Conservation (phyloP, 176 grass and related monocot genomes). For the Saccharum spontaneum region DNA sequence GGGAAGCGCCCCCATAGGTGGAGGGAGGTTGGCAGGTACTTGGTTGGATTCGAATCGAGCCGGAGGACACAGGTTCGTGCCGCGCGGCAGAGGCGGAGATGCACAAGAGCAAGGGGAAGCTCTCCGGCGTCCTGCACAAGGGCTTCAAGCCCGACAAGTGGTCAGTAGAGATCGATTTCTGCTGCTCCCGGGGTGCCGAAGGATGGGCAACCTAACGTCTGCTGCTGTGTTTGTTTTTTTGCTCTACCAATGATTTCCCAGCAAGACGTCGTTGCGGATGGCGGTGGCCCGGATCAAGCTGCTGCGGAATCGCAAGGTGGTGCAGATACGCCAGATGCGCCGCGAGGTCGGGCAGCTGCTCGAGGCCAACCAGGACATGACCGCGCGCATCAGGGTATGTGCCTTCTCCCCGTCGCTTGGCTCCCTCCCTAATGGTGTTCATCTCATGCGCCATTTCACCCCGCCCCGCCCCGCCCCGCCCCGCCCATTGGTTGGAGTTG, state of each 20-base stretch:
- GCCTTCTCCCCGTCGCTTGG: not conserved
- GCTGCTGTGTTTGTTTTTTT: not conserved
- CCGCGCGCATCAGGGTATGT: conserved; percentile 78
- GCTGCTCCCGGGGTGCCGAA: not conserved
- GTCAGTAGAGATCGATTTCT: conserved; percentile 44
- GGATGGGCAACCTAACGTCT: not conserved
- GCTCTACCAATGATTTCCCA: conserved; percentile 22
- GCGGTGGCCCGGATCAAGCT: conserved; percentile 88
- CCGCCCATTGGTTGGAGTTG: not conserved
- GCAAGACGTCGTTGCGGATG: conserved; percentile 86
- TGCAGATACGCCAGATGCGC: conserved; percentile 60
- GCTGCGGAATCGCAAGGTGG: conserved; percentile 79
- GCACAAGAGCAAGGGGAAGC: conserved; percentile 52
- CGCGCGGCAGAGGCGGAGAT: conserved; percentile 31
- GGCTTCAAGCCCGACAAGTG: conserved; percentile 96
- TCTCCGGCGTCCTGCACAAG: conserved; percentile 81
- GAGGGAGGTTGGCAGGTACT: conserved; percentile 6
- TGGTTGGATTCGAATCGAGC: conserved; percentile 21
- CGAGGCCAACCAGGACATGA: conserved; percentile 74
- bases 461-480: too few relatives aligned
- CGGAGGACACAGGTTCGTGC: not conserved
- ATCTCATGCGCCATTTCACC: not conserved
- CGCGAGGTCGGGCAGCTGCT: conserved; percentile 86
- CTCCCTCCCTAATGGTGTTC: not conserved
- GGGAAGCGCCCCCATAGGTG: not conserved